A percentile compares a stretch with the other conserved stretches of the same genome.
These are phyloP conservation scores for Moniliella sp. DNA, from an alignment of 1,284 basidiomycete genomes.

Conservation along the genomic window DNA sequence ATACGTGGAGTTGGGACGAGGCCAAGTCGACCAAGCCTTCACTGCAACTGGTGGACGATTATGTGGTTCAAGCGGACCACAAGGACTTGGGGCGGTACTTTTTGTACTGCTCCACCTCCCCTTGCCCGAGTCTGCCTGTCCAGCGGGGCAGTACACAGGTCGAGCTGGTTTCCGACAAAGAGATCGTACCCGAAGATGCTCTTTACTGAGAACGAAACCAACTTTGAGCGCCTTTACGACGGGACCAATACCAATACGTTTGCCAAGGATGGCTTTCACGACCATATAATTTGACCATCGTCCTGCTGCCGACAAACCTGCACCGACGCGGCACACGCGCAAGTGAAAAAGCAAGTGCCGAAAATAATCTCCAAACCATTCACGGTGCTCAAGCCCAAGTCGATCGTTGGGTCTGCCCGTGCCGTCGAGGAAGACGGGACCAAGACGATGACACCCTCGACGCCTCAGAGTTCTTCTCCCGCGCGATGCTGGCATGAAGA, in stretches of 20 bases:
- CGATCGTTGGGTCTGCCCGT: no score
- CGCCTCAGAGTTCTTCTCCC: slow-evolving; percentile 1
- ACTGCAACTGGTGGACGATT: slow-evolving; percentile 42
- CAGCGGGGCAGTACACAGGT: slow-evolving; percentile 38
- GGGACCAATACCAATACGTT: slow-evolving; percentile 53
- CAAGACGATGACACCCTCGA: no score
- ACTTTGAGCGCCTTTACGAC: slow-evolving; percentile 70
- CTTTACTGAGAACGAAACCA: slow-evolving; percentile 70
- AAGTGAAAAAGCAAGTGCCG: slow-evolving; percentile 12
- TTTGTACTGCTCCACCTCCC: slow-evolving; percentile 73
- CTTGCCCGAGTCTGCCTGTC: slow-evolving; percentile 58
- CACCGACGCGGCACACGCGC: slow-evolving; percentile 14
- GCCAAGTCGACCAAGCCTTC: slow-evolving; percentile 58
- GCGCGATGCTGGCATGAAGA: slow-evolving; percentile 11
- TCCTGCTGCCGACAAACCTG: slow-evolving; percentile 19
- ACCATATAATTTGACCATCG: slow-evolving; percentile 72
- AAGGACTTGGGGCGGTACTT: slow-evolving; percentile 42
- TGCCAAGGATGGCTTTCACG: slow-evolving; percentile 96
- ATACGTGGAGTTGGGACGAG: slow-evolving; percentile 85
- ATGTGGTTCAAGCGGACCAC: slow-evolving; percentile 43
- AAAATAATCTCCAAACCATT: slow-evolving; percentile 2
- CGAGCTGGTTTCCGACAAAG: slow-evolving; percentile 28
- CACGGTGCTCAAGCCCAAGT: no score
- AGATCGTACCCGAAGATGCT: slow-evolving; percentile 38
- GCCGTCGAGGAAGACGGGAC: background rate